Conservation (phyloP, 495 filamentous ascomycete species). For the Aspergillus conjunctus region DNA sequence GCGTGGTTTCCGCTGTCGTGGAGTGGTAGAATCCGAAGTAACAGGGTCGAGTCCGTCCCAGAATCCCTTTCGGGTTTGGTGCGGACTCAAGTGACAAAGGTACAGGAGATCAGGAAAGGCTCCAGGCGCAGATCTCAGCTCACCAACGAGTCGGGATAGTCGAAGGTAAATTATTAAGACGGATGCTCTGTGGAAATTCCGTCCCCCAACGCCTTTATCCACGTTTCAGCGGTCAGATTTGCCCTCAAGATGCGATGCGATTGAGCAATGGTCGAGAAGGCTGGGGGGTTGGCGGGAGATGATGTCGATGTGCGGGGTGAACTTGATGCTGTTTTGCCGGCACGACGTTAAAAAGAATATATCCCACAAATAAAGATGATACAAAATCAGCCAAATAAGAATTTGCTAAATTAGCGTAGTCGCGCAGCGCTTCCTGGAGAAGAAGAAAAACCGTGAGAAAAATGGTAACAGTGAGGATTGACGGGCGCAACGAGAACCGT, state of each 20-base stretch:
- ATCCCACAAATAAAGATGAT: too few species aligned
- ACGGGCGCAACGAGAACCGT: constrained; percentile 5
- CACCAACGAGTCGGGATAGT: too few species aligned
- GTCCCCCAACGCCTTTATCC: background rate
- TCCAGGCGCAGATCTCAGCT: background rate
- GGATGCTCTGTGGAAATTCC: background rate
- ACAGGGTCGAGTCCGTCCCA: constrained; percentile 11
- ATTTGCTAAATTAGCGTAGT: background rate
- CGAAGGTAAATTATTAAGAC: too few species aligned
- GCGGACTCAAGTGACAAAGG: constrained; percentile 1
- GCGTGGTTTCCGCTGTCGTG: too few species aligned
- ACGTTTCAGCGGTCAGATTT: constrained; percentile 16
- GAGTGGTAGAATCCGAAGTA: background rate
- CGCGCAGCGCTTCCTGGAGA: background rate
- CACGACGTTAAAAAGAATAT: background rate
- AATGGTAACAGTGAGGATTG: background rate
- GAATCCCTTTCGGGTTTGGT: constrained; percentile 18
- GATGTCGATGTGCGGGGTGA: constrained; percentile 11
- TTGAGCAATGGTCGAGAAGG: background rate
- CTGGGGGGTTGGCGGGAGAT: constrained; percentile 2
- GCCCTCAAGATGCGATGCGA: constrained; percentile 2
- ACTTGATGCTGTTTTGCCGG: constrained; percentile 15
- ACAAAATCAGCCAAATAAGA: background rate
- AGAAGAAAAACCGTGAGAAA: background rate
- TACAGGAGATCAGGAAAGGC: background rate